phyloP scores from a whole-genome alignment of 1,284 basidiomycete genomes.

The Cryptococcus sp. region DNA sequence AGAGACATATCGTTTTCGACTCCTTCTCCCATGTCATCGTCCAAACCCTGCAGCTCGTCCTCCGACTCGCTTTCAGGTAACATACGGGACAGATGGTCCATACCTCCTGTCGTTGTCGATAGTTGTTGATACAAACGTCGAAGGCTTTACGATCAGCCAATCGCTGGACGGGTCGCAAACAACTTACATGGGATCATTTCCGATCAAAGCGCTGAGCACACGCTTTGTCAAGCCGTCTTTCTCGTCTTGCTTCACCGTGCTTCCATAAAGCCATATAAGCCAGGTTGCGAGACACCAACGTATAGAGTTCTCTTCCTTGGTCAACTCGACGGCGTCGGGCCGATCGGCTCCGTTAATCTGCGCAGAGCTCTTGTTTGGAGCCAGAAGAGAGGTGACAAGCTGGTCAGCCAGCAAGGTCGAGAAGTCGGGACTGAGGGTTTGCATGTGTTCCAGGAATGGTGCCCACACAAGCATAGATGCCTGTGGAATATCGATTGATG shows the following conservation, averaged over 20 bases:
- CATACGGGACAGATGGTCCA: too few species aligned
- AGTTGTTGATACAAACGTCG: not conserved
- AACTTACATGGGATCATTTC: not conserved
- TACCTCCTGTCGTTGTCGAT: too few species aligned
- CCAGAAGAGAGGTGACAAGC: conserved; percentile 51
- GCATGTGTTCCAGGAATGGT: conserved; percentile 63
- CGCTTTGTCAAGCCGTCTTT: not conserved
- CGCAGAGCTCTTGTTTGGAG: not conserved
- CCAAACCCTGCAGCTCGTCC: conserved; percentile 4
- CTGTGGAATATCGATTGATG: conserved; percentile 53
- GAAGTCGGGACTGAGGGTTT: conserved; percentile 57
- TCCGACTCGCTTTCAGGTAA: not conserved
- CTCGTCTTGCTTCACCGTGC: not conserved
- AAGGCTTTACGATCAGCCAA: not conserved
- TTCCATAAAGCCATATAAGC: conserved; percentile 4
- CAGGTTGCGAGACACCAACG: conserved; percentile 9
- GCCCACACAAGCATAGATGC: conserved; percentile 63
- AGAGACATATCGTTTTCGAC: not conserved
- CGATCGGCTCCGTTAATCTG: not conserved
- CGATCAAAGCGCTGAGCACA: not conserved
- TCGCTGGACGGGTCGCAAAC: too few species aligned
- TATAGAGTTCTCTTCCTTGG: not conserved
- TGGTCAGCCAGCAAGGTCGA: conserved; percentile 54
- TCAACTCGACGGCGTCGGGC: not conserved
- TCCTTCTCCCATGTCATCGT: conserved; percentile 1